These are phyloP conservation scores for Heliocybe sulcata DNA, from an alignment of 1,284 basidiomycete species.

Conservation along the genomic window DNA sequence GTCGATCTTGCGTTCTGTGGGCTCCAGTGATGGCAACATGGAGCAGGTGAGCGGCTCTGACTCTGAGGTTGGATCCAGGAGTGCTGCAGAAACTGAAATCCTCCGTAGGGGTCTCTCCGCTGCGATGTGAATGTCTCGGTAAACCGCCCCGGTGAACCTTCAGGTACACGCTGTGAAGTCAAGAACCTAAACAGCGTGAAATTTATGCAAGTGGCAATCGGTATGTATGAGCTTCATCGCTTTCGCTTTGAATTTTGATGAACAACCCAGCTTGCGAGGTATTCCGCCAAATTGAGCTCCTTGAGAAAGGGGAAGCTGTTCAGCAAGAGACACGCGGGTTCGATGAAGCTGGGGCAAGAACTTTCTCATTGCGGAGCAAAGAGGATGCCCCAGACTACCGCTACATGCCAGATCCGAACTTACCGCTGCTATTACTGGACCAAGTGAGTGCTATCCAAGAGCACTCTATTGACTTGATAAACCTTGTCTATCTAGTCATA, in stretches of 20 bases:
- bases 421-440: constrained; percentile 71
- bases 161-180: constrained; percentile 90
- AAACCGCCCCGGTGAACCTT: constrained; percentile 53
- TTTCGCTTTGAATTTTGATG: background rate
- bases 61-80: background rate
- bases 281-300: constrained; percentile 58
- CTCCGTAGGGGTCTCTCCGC: constrained; percentile 75
- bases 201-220: constrained; percentile 83
- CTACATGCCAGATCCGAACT: constrained; percentile 97
- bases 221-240: constrained; percentile 36
- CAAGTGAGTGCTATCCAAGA: constrained; percentile 32
- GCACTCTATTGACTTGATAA: background rate
- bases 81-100: background rate
- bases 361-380: constrained; percentile 81
- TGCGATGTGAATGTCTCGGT: constrained; percentile 97
- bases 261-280: constrained; percentile 54
- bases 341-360: constrained; percentile 77
- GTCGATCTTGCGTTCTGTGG: constrained; percentile 74
- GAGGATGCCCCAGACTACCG: constrained; percentile 95
- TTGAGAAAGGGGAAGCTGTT: constrained; percentile 42
- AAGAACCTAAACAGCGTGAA: constrained; percentile 95
- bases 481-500: constrained; percentile 38
- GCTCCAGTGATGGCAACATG: constrained; percentile 95
- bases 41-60: constrained; percentile 80
- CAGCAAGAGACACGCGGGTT: constrained; percentile 90